These are phyloP conservation scores for Tricholoma furcatifolium DNA, from an alignment of 768 basidiomycete genomes.

Conservation along the genomic window DNA sequence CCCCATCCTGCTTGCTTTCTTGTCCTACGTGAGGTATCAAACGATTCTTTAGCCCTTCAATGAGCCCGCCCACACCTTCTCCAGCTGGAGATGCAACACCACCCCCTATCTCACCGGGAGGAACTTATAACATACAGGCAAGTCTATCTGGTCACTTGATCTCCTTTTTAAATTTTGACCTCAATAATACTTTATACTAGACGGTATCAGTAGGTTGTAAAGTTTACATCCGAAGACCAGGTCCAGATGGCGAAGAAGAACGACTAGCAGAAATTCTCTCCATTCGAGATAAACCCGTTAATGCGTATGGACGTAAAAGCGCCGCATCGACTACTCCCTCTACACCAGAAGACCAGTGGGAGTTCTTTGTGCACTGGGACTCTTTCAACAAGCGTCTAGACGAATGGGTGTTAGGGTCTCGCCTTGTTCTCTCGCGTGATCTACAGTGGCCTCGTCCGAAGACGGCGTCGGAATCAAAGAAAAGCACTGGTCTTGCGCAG, in stretches of 20 bases:
- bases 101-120: conserved; percentile 68
- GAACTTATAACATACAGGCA: conserved; percentile 76
- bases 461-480: conserved; percentile 50
- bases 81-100: conserved; percentile 47
- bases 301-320: conserved; percentile 52
- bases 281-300: conserved; percentile 82
- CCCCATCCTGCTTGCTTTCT: neutral
- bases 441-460: conserved; percentile 97
- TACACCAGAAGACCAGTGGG: conserved; percentile 75
- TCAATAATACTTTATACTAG: conserved; percentile 42
- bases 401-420: conserved; percentile 91
- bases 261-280: conserved; percentile 95
- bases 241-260: conserved; percentile 79
- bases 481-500: conserved; percentile 40
- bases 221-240: conserved; percentile 84
- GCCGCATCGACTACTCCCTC: conserved; percentile 34
- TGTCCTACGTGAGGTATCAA: neutral
- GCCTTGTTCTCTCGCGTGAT: conserved; percentile 80
- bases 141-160: conserved; percentile 23
- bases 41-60: neutral
- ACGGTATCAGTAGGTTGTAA: conserved; percentile 93
- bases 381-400: conserved; percentile 99
- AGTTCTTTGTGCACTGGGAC: conserved; percentile 99
- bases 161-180: conserved; percentile 21
- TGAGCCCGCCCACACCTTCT: conserved; percentile 40